Conservation (phyloP, 371 early-diverging fungal genomes). For the Rhizomucor miehei region DNA sequence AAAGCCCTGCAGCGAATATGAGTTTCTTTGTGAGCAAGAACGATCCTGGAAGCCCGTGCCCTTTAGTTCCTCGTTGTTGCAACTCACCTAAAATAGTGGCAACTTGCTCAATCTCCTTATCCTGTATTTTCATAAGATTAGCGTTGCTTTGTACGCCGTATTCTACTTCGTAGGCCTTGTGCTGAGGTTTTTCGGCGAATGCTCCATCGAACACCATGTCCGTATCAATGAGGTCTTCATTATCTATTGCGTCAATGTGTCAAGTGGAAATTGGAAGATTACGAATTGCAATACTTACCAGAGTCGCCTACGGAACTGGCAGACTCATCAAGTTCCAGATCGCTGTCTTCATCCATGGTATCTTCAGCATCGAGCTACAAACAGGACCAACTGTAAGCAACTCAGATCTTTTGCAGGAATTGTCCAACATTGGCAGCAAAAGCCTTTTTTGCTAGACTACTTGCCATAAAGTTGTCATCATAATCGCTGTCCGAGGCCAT, state of each 20-base stretch:
- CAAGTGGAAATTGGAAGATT: background rate
- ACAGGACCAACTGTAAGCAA: background rate
- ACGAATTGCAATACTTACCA: conserved; percentile 1
- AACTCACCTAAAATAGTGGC: conserved; percentile 39
- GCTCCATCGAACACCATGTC: conserved; percentile 34
- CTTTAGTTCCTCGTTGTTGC: too few relatives aligned
- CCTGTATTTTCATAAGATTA: conserved; percentile 30
- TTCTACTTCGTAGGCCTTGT: conserved; percentile 43
- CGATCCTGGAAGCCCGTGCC: too few relatives aligned
- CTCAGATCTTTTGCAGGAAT: too few relatives aligned
- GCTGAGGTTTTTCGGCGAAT: conserved; percentile 27
- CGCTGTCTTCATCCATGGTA: conserved; percentile 19
- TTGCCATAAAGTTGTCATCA: conserved; percentile 20
- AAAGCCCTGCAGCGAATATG: conserved; percentile 47
- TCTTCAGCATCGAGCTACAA: conserved; percentile 18
- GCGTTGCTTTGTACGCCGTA: conserved; percentile 25
- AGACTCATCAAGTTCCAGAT: conserved; percentile 28
- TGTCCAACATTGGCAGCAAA: background rate
- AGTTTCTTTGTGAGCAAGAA: background rate
- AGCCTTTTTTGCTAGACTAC: conserved; percentile 1
- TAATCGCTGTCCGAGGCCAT: conserved; percentile 23
- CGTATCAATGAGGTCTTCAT: conserved; percentile 30
- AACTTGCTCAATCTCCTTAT: conserved; percentile 44
- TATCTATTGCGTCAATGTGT: conserved; percentile 13
- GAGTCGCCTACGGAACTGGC: conserved; percentile 32